Evolutionary conservation across 345 rosid genomes (phyloP), one percentile per base, ranked within the genome.

Genomic region (Aquilaria yunnanensis): DNA sequence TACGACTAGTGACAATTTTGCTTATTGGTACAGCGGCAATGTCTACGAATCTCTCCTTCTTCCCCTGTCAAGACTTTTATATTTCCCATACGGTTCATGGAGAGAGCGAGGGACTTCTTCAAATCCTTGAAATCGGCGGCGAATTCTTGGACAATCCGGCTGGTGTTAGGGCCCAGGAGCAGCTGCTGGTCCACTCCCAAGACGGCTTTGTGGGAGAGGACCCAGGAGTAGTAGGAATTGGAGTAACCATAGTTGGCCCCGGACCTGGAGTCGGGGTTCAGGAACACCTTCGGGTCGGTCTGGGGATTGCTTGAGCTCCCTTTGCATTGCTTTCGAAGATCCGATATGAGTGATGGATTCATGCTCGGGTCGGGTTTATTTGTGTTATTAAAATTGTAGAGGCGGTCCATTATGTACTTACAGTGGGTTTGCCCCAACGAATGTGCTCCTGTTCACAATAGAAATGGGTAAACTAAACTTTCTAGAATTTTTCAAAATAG

Each of bases 181-280:
- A 87, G 81, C 73, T 87, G 93, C 71, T 89, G 96, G 68, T 92
- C 93, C 54, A 86, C 73, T 65, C 75, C 87, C 4, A 93, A 81
- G 47, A 79, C 90, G 45, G 83, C 71, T 53, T 78, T 62, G n/a
- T 65, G 63, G 56, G 79, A 57, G 49, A 69, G 61, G 46, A 77
- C 70, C 51, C 88, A 67, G 11, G 82, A 62, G 88, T 77, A 84
- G 81, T 23, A 87, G 51, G 90, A 74, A 55, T 54, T 63, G 31
- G 65, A 67, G 77, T 89, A 84, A 23, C 23, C 23, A 23, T 23
- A 23, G 23, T 23, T 23, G 1, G 23, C 23, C 13, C 74, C n/a
- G 83, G 79, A 11, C 23, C 23, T 1, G 23, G 85, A 66, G 41
- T 69, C 74, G 23, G 88, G 87, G 78, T 87, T 85, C 16, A 89